phyloP scores from a whole-genome alignment of 306 rosid genomes.

The Arachis hypogaea region DNA sequence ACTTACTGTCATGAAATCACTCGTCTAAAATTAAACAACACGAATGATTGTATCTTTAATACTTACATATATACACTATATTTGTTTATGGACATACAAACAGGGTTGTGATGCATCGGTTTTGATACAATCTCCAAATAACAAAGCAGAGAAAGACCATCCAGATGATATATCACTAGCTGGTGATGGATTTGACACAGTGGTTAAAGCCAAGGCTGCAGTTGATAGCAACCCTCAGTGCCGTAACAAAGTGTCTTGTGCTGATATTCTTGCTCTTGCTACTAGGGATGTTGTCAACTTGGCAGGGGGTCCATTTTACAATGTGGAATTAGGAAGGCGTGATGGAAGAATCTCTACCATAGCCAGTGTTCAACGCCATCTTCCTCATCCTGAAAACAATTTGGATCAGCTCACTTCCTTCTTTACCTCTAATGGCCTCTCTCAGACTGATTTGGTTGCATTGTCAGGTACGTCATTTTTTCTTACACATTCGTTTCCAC shows the following conservation, averaged over 20 bases:
- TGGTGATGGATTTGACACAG: constrained; percentile 94
- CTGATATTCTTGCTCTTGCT: constrained; percentile 88
- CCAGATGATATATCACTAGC: constrained; percentile 75
- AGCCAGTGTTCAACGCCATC: constrained; percentile 58
- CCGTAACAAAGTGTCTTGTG: constrained; percentile 82
- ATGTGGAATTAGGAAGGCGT: constrained; percentile 79
- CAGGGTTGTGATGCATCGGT: constrained; percentile 97
- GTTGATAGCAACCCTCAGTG: constrained; percentile 64
- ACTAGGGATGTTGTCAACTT: constrained; percentile 77
- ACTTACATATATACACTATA: too few species aligned
- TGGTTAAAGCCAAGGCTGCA: constrained; percentile 78
- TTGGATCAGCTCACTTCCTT: constrained; percentile 57
- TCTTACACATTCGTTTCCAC: too few species aligned
- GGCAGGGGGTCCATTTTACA: constrained; percentile 87
- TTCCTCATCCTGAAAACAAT: constrained; percentile 63
- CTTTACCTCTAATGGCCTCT: constrained; percentile 68
- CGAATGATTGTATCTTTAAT: too few species aligned
- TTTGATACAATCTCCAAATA: constrained; percentile 53
- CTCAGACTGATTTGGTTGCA: constrained; percentile 73
- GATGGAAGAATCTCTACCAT: constrained; percentile 73
- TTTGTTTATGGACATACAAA: not conserved
- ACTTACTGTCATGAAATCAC: too few species aligned
- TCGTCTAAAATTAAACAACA: too few species aligned
- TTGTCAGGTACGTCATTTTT: constrained; percentile 62
- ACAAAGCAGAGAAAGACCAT: constrained; percentile 69